Percentiles rank a stretch among this genome's conserved stretches.
Evolutionary conservation across 768 basidiomycete species (phyloP).

Genomic region (Russula brevipes): DNA sequence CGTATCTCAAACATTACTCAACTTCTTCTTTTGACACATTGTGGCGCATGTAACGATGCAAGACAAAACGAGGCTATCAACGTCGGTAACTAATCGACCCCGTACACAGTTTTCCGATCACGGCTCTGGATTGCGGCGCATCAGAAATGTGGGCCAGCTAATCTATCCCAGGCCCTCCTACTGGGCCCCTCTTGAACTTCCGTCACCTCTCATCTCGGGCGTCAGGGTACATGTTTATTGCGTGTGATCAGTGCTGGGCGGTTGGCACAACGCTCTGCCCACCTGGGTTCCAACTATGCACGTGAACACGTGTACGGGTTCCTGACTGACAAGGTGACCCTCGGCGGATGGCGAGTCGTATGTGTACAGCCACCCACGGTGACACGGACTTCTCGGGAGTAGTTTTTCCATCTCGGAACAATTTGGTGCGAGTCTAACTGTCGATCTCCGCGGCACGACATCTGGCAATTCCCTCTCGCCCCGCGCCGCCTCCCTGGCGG

Average conservation of each 20-base stretch:
- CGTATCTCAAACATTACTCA: neutral
- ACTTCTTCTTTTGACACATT: neutral
- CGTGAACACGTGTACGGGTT: too few species aligned
- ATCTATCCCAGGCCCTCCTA: neutral
- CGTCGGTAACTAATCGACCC: neutral
- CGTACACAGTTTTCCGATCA: neutral
- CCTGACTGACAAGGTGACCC: neutral
- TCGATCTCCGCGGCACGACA: conserved; percentile 6
- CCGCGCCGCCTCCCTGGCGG: neutral
- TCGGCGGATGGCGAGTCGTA: neutral
- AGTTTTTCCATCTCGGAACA: neutral
- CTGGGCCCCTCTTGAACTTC: neutral
- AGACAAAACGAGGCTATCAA: neutral
- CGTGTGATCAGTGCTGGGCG: too few species aligned
- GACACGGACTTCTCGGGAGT: neutral
- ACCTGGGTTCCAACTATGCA: too few species aligned
- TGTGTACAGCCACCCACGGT: neutral
- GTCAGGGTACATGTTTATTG: neutral
- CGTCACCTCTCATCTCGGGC: neutral
- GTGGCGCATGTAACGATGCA: neutral
- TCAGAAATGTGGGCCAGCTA: neutral
- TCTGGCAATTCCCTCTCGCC: neutral
- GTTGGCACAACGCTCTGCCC: too few species aligned
- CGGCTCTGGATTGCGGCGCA: neutral
- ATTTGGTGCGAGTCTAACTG: neutral